phyloP scores from a whole-genome alignment of 2,329 filamentous ascomycete species.

The Colletotrichum orchidophilum region DNA sequence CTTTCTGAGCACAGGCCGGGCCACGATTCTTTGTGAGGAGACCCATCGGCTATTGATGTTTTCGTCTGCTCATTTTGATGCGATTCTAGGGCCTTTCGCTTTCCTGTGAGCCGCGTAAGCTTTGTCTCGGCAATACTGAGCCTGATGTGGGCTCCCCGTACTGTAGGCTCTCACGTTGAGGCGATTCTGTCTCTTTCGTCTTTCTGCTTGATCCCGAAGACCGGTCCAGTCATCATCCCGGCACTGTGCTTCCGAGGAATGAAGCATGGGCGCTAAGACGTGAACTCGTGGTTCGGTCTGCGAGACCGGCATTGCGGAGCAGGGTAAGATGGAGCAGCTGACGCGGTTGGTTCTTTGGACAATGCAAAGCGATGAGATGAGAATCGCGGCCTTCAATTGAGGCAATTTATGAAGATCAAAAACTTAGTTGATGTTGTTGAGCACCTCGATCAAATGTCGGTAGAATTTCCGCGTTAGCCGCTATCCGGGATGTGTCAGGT shows the following conservation, averaged over 20 bases:
- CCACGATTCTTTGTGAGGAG: not conserved
- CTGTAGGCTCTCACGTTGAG: conserved; percentile 47
- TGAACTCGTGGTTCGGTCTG: not conserved
- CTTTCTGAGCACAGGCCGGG: not conserved
- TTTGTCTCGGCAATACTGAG: not conserved
- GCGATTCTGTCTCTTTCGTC: conserved; percentile 46
- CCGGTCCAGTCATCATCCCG: conserved; percentile 48
- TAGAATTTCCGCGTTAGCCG: not conserved
- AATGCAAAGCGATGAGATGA: too few species aligned
- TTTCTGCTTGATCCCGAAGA: conserved; percentile 40
- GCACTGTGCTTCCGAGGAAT: not conserved
- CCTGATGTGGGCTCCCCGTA: conserved; percentile 32
- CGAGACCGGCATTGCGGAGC: not conserved
- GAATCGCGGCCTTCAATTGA: not conserved
- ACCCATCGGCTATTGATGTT: not conserved
- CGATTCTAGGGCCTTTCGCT: conserved; percentile 19
- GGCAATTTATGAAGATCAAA: not conserved
- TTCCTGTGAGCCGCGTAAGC: conserved; percentile 3
- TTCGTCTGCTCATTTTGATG: not conserved
- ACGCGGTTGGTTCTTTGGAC: not conserved
- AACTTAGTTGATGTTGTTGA: not conserved
- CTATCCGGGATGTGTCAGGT: not conserved
- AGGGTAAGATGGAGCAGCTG: not conserved
- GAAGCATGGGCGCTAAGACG: not conserved
- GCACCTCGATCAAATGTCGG: not conserved